A percentile compares a stretch with the other conserved stretches of the same genome.
phyloP scores from a whole-genome alignment of 2,329 filamentous ascomycete genomes.

The Aspergillus texensis region DNA sequence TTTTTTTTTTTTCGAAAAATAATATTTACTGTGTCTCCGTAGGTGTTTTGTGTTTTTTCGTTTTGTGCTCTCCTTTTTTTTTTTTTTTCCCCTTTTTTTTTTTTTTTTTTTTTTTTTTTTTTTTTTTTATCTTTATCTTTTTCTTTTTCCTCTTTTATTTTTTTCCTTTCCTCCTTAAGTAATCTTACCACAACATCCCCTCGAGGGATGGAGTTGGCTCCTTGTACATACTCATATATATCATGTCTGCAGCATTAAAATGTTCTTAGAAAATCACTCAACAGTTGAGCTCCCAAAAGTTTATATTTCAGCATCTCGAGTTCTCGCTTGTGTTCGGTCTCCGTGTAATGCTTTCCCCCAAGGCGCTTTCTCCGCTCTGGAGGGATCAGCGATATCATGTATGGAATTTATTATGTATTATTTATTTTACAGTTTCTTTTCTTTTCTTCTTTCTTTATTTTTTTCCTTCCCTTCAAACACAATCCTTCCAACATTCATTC shows the following conservation, averaged over 20 bases:
- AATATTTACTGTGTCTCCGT: too few relatives aligned
- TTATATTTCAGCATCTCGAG: neutral
- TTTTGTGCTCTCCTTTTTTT: too few relatives aligned
- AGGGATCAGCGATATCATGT: neutral
- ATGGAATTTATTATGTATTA: neutral
- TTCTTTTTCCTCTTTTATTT: neutral
- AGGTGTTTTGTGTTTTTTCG: too few relatives aligned
- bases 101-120: too few relatives aligned
- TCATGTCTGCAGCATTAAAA: neutral
- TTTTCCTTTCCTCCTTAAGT: neutral
- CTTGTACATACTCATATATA: neutral
- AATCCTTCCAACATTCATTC: slow-evolving; percentile 9
- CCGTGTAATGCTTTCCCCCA: slow-evolving; percentile 3
- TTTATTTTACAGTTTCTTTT: neutral
- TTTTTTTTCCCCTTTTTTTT: too few relatives aligned
- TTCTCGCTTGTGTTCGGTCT: neutral
- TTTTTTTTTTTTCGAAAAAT: too few relatives aligned
- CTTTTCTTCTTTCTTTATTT: neutral
- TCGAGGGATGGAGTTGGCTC: neutral
- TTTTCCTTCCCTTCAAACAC: neutral
- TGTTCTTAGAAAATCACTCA: neutral
- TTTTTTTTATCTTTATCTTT: too few relatives aligned
- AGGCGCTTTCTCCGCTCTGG: neutral
- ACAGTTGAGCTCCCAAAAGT: neutral
- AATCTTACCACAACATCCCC: neutral